Base-by-base conservation (phyloP, 73 alveolate species). In the Strombidium stylifer region DNA sequence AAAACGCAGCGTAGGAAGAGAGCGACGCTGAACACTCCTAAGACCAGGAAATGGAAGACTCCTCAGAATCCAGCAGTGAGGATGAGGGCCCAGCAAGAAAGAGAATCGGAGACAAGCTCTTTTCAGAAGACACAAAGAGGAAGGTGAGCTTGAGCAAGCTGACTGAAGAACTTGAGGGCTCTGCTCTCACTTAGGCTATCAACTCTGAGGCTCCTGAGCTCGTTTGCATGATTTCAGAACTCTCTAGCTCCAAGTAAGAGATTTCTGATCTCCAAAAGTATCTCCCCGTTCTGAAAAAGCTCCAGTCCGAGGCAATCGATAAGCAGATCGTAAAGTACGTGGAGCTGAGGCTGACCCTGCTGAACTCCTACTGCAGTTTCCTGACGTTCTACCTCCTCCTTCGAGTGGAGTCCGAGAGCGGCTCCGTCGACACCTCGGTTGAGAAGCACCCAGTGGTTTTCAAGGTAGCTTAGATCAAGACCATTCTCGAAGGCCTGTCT, bases 331-430 rank as follows among this genome's bases (percentile, higher is more conserved):
- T 49, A 3, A 53, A 52, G 18, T 69, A 52, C 44, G 19, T 69
- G 0, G 82, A 69, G 46, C 32, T 53, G 62, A 69, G 37, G 40
- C 61, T 35, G 25, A 69, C 51, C 48, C 37, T 69, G 42, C 24
- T 69, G 51, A 61, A 52, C 2, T 54, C 70, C 30, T 69, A 69
- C 45, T n/a, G 57, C 31, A 53, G 72, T 11, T 53, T 48, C 53
- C 41, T 69, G 23, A 16, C 71, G 25, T 69, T 53, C 64, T 69
- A 69, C 53, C 41, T 69, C 16, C 53, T 69, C n/a, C 4, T 32
- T 6, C 42, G 42, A 4, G 10, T 32, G n/a, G 16, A 41, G 16
- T 30, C 59, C 5, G 37, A 47, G 10, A 32, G 42, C 10, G 42
- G 42, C 10, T 4, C 4, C 10, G 10, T 32, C 4, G 42, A 4